Conservation (phyloP, 1,284 basidiomycete genomes). For the Prillingera fragicola region DNA sequence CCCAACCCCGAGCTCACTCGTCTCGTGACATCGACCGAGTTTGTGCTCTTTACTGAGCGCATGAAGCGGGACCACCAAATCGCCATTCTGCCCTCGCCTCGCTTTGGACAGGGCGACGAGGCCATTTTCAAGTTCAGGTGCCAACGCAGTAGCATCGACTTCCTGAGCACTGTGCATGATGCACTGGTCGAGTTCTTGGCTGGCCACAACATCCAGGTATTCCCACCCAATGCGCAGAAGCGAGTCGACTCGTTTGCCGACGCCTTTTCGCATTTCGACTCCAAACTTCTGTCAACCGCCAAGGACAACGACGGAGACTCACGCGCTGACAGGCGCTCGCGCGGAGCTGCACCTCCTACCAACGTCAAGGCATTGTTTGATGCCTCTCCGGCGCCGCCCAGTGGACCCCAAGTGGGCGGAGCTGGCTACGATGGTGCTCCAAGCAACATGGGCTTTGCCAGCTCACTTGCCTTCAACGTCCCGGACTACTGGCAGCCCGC, state of each 20-base stretch:
- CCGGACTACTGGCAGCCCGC: constrained; percentile 29
- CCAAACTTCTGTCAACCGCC: constrained; percentile 78
- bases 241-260: constrained; percentile 83
- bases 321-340: constrained; percentile 66
- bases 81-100: constrained; percentile 65
- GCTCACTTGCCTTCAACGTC: constrained; percentile 26
- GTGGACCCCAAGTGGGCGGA: too few relatives aligned
- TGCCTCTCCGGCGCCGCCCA: constrained; percentile 56
- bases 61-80: constrained; percentile 93
- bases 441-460: constrained; percentile 20
- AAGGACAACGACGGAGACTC: constrained; percentile 57
- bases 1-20: constrained; percentile 70
- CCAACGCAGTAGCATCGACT: constrained; percentile 89
- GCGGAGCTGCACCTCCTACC: constrained; percentile 75
- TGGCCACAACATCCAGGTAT: constrained; percentile 60
- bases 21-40: constrained; percentile 71
- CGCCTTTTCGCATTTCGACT: constrained; percentile 94
- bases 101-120: constrained; percentile 59
- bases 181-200: constrained; percentile 87
- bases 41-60: constrained; percentile 69
- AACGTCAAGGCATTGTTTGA: constrained; percentile 94
- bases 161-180: constrained; percentile 80
- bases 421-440: constrained; percentile 54
- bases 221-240: constrained; percentile 42
- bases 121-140: constrained; percentile 89